Conservation (phyloP, 768 basidiomycete species). For the Tephrocybe sp. region DNA sequence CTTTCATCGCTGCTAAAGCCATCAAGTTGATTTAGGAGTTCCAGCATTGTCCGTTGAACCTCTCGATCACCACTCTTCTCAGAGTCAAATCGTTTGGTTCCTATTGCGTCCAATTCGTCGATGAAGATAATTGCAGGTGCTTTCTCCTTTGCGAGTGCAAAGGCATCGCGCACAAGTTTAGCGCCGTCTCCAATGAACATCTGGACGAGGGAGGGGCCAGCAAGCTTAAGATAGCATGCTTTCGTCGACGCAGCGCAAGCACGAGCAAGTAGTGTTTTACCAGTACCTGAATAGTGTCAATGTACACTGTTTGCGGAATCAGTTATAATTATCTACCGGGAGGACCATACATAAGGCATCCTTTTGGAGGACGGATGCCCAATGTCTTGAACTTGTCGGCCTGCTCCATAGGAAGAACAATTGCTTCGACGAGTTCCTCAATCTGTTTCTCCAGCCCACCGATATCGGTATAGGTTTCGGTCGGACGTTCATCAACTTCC, state of each 20-base stretch:
- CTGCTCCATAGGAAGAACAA: constrained; percentile 98
- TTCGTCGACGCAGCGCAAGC: constrained; percentile 98
- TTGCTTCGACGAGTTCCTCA: constrained; percentile 96
- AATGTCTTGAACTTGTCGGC: constrained; percentile 97
- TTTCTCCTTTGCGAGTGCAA: constrained; percentile 97
- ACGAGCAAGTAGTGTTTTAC: constrained; percentile 95
- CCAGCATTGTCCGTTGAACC: constrained; percentile 99
- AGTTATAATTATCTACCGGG: constrained; percentile 58
- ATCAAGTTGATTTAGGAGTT: constrained; percentile 95
- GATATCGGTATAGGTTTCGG: constrained; percentile 96
- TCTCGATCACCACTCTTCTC: constrained; percentile 99
- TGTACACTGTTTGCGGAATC: constrained; percentile 1
- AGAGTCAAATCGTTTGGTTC: constrained; percentile 97
- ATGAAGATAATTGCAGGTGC: constrained; percentile 99
- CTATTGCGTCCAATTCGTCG: constrained; percentile 97
- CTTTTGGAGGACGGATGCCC: constrained; percentile 98
- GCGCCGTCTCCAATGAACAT: constrained; percentile 99
- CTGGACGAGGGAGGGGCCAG: constrained; percentile 96
- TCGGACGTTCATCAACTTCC: constrained; percentile 98
- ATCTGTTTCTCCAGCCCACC: constrained; percentile 99
- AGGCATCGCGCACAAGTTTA: constrained; percentile 97
- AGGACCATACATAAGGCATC: constrained; percentile 98
- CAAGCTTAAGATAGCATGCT: constrained; percentile 97
- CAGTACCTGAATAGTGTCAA: constrained; percentile 55
- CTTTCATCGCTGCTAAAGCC: constrained; percentile 96